Evolutionary conservation across 257 asterid species (phyloP).

Genomic region (Linaria vulgaris): DNA sequence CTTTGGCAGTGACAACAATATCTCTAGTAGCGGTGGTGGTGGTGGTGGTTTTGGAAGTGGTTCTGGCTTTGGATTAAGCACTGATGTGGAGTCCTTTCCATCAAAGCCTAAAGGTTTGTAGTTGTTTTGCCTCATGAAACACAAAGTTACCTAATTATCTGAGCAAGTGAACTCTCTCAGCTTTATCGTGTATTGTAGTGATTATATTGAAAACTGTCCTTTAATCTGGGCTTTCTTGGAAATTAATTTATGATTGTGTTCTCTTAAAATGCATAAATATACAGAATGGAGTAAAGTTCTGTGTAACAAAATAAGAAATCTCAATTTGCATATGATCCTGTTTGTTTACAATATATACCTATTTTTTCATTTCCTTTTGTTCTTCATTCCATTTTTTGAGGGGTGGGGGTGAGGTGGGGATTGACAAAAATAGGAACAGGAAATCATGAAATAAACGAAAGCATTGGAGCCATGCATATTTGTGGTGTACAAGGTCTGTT

Average conservation of each 20-base stretch:
- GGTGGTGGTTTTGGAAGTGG: slow-evolving; percentile 44
- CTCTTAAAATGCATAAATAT: neutral
- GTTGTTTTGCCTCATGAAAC: slow-evolving; percentile 20
- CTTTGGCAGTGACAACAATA: slow-evolving; percentile 66
- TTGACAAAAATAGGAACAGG: neutral
- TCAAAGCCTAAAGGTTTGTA: slow-evolving; percentile 72
- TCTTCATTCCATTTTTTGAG: neutral
- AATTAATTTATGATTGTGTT: neutral
- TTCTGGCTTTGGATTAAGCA: slow-evolving; percentile 50
- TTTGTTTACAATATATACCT: neutral
- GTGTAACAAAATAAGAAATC: neutral
- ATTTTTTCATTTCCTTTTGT: neutral
- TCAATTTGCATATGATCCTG: neutral
- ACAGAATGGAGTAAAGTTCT: neutral
- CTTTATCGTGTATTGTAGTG: neutral
- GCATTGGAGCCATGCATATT: neutral
- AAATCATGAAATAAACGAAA: neutral
- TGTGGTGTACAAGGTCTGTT: neutral
- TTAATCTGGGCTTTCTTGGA: neutral
- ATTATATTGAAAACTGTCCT: neutral
- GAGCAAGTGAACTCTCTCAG: neutral
- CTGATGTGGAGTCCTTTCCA: slow-evolving; percentile 66
- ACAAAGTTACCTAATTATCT: neutral
- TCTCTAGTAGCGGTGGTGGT: slow-evolving; percentile 55
- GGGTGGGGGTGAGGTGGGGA: neutral